These are phyloP conservation scores for Quercus aquifolioides DNA, from an alignment of 306 rosid species.

Conservation along the genomic window DNA sequence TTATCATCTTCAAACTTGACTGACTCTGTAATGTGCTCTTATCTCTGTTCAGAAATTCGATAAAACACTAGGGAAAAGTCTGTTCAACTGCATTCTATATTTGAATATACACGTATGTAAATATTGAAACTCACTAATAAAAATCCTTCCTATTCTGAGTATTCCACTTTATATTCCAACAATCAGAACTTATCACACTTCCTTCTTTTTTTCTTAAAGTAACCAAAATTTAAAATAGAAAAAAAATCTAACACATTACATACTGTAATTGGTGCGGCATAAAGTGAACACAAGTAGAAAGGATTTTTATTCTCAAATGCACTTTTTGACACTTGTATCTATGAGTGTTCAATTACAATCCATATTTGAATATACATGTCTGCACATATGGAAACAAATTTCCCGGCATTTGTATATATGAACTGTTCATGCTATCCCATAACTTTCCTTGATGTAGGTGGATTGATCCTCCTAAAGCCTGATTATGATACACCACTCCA, in stretches of 20 bases:
- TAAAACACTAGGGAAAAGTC: slow-evolving; percentile 51
- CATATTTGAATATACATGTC: too few species aligned
- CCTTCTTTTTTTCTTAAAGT: too few species aligned
- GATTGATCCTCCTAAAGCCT: slow-evolving; percentile 57
- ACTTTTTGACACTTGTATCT: not conserved
- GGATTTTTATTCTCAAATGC: too few species aligned
- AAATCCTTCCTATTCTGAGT: too few species aligned
- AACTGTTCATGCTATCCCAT: not conserved
- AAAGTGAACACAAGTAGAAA: too few species aligned
- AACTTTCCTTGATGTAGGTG: slow-evolving; percentile 37
- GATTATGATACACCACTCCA: slow-evolving; percentile 47
- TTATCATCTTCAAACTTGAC: slow-evolving; percentile 45
- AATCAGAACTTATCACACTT: too few species aligned
- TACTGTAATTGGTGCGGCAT: too few species aligned
- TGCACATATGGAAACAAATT: too few species aligned
- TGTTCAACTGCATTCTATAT: not conserved
- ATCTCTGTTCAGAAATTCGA: slow-evolving; percentile 33
- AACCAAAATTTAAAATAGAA: too few species aligned
- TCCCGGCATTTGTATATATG: too few species aligned
- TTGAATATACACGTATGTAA: not conserved
- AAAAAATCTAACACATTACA: too few species aligned
- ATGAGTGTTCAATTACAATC: not conserved
- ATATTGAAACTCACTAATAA: not conserved
- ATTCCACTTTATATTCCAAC: too few species aligned
- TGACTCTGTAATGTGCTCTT: slow-evolving; percentile 58